Conservation (phyloP, 129 eudicot species). For the Escallonia rubra region DNA sequence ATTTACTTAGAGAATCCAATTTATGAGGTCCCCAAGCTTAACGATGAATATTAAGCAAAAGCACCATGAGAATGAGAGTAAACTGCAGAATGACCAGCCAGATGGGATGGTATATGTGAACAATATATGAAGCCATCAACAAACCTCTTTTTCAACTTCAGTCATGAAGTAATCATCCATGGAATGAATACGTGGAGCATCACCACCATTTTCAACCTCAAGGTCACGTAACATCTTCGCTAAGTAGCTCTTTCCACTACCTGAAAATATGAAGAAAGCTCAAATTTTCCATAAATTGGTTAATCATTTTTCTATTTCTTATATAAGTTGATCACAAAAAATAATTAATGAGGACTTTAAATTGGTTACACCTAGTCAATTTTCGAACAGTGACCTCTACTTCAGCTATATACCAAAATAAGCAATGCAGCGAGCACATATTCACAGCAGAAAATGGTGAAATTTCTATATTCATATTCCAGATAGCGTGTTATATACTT, state of each 20-base stretch:
- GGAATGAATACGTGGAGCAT: conserved; percentile 88
- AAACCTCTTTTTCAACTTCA: conserved; percentile 88
- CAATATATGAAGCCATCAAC: conserved; percentile 4
- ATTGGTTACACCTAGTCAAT: no score
- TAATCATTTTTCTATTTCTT: not conserved
- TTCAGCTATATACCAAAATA: no score
- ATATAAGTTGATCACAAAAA: no score
- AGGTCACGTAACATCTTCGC: conserved; percentile 88
- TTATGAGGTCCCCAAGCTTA: conserved; percentile 1
- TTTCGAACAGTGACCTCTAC: no score
- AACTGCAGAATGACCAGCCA: not conserved
- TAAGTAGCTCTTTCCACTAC: conserved; percentile 98
- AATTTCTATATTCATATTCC: no score
- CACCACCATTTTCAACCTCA: conserved; percentile 96
- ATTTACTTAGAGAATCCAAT: not conserved
- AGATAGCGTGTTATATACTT: no score
- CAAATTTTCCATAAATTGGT: conserved; percentile 1
- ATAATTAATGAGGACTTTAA: no score
- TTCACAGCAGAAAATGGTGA: no score
- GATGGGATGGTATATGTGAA: not conserved
- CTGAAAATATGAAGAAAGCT: conserved; percentile 32
- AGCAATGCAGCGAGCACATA: no score
- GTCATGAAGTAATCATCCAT: conserved; percentile 99
- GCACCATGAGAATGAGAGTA: not conserved
- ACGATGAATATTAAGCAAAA: not conserved